phyloP scores from a whole-genome alignment of 2,329 filamentous ascomycete species.

The Davidsoniella neocaledoniae region DNA sequence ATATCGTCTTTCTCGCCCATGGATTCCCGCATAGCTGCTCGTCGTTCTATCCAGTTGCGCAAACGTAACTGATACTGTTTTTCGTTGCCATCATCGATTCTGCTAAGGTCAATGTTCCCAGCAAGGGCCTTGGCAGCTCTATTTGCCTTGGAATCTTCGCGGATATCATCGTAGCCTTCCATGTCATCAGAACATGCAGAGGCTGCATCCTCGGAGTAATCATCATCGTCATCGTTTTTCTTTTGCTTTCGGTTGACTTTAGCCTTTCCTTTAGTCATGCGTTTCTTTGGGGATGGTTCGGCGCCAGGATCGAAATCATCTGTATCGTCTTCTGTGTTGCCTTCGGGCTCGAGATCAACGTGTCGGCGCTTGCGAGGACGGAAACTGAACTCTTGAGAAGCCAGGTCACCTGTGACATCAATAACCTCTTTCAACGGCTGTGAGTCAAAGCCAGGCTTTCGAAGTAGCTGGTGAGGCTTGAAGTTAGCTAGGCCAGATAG shows the following conservation, averaged over 20 bases:
- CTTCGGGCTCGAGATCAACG: neutral
- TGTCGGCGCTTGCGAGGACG: constrained; percentile 6
- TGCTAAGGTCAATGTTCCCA: constrained; percentile 29
- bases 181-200: constrained; percentile 4
- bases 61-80: constrained; percentile 60
- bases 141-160: constrained; percentile 6
- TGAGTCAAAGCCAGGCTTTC: constrained; percentile 52
- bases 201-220: constrained; percentile 1
- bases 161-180: constrained; percentile 11
- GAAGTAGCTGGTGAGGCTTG: constrained; percentile 54
- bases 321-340: neutral
- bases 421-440: constrained; percentile 18
- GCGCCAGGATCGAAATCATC: constrained; percentile 27
- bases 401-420: neutral
- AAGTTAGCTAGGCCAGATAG: too few species aligned
- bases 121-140: constrained; percentile 7
- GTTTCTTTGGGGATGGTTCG: constrained; percentile 19
- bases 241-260: constrained; percentile 1
- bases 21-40: constrained; percentile 12
- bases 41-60: constrained; percentile 46
- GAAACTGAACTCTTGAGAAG: constrained; percentile 7
- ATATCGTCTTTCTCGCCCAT: constrained; percentile 20
- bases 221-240: constrained; percentile 2
- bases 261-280: constrained; percentile 11
- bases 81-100: constrained; percentile 81